A percentile compares a stretch with the other conserved stretches of the same genome.
Evolutionary conservation across 352 stramenopile species (phyloP).

Genomic region (Phytophthora syringae): DNA sequence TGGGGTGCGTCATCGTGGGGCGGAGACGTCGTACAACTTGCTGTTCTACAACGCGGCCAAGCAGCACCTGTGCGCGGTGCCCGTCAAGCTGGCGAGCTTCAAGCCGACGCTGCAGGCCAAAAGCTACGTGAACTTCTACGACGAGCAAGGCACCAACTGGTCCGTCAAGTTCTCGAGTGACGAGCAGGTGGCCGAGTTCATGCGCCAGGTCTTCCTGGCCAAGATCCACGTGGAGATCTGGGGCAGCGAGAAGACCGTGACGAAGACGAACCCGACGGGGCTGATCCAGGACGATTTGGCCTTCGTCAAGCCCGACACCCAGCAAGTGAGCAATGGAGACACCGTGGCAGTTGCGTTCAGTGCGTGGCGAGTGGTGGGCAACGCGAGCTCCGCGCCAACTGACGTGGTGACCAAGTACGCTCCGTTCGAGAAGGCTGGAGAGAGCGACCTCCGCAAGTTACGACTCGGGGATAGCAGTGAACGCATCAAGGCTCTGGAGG

Average conservation of each 20-base stretch:
- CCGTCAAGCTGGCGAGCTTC: constrained; percentile 57
- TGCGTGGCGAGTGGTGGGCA: constrained; percentile 81
- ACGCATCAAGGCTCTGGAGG: constrained; percentile 90
- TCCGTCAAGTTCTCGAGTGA: constrained; percentile 78
- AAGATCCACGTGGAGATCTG: constrained; percentile 87
- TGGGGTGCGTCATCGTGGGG: constrained; percentile 82
- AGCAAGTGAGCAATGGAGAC: constrained; percentile 56
- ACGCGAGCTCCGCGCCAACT: constrained; percentile 53
- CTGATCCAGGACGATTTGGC: constrained; percentile 63
- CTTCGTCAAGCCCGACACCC: constrained; percentile 43
- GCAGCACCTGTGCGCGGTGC: constrained; percentile 63
- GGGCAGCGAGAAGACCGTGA: constrained; percentile 63
- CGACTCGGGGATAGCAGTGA: constrained; percentile 78
- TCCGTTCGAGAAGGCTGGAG: constrained; percentile 71
- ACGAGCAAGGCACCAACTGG: constrained; percentile 73
- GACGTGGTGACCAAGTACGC: constrained; percentile 83
- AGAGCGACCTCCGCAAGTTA: constrained; percentile 70
- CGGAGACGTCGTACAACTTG: constrained; percentile 69
- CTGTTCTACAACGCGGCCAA: constrained; percentile 82
- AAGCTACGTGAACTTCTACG: constrained; percentile 88
- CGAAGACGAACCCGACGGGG: constrained; percentile 49
- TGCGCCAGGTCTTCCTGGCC: constrained; percentile 70
- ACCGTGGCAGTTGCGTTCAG: constrained; percentile 72
- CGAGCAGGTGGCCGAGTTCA: constrained; percentile 67
- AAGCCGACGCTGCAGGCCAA: constrained; percentile 78